phyloP scores from a whole-genome alignment of 805 yeast species.

The Clavispora carvajalis region DNA sequence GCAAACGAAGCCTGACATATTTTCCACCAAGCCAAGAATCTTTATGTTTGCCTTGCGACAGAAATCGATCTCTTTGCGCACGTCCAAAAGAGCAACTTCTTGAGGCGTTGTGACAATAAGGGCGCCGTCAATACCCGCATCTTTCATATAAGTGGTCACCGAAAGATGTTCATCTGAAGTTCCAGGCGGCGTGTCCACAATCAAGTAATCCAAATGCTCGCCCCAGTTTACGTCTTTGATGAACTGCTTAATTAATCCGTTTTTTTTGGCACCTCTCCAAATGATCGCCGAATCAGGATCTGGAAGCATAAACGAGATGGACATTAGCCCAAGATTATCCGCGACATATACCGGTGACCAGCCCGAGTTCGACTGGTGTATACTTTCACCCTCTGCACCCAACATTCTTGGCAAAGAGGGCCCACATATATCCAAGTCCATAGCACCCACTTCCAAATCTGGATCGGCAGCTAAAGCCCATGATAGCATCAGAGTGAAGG shows the following conservation, averaged over 20 bases:
- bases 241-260: constrained; percentile 87
- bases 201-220: constrained; percentile 64
- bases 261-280: constrained; percentile 97
- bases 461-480: constrained; percentile 89
- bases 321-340: constrained; percentile 92
- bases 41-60: constrained; percentile 86
- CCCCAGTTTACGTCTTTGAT: constrained; percentile 97
- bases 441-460: constrained; percentile 83
- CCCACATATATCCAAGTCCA: constrained; percentile 97
- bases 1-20: constrained; percentile 98
- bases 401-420: constrained; percentile 94
- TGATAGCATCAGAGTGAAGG: constrained; percentile 91
- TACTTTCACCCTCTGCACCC: constrained; percentile 80
- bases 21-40: constrained; percentile 87
- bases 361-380: constrained; percentile 87
- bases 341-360: constrained; percentile 97
- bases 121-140: constrained; percentile 93
- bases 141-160: constrained; percentile 81
- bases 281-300: constrained; percentile 89
- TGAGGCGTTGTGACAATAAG: constrained; percentile 94
- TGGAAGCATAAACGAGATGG: constrained; percentile 92
- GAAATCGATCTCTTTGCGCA: constrained; percentile 91
- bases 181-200: constrained; percentile 98
- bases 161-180: constrained; percentile 96
- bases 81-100: constrained; percentile 93